Base-by-base conservation (phyloP, 257 asterid genomes). In the Buddleja alternifolia region DNA sequence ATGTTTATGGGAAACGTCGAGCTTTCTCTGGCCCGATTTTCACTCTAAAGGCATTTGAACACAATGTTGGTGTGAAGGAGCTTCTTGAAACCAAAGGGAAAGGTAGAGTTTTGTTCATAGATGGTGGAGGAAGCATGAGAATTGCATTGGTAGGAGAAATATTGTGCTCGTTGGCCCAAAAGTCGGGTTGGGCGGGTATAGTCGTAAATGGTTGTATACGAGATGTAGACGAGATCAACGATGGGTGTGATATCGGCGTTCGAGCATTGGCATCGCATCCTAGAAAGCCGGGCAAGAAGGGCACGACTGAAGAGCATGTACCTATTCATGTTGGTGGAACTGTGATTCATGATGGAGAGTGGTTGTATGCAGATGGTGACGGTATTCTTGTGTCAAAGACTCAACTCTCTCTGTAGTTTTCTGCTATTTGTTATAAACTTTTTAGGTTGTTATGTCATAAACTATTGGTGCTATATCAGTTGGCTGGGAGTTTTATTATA, bases 101-200 rank as follows among this genome's bases (percentile, higher is more conserved):
- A 51, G 96, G 98, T 50, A 54, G 96, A 63, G 90, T 92, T 14
- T 81, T 92, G 55, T 90, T 92, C 8, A 66, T 92, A 34, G 98
- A 92, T 29, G 98, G 98, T 0, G 97, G 91, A 20, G 93, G 96
- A 42, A 92, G 97, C 86, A 77, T 77, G 83, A 82, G 92, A 40
- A 87, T 96, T 56, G 96, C 98, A 7, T 53, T 92, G 63, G 73
- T 92, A 0, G 98, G 98, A 3, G 98, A 97, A 25, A 90, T 84
- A 56, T 32, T 90, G 54, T 89, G 84, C n/a, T 89, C 84, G 73
- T 21, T 87, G 68, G 98, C 96, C 7, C 96, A 85, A 25, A 83
- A 87, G 37, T 89, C 66, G 78, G 90, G 95, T 3, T 92, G 98
- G 98, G 74, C 85, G 0, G 96, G 96, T n/a, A 75, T 89, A 17